phyloP scores from a whole-genome alignment of 768 basidiomycete species.

The Gloeostereum incarnatum region DNA sequence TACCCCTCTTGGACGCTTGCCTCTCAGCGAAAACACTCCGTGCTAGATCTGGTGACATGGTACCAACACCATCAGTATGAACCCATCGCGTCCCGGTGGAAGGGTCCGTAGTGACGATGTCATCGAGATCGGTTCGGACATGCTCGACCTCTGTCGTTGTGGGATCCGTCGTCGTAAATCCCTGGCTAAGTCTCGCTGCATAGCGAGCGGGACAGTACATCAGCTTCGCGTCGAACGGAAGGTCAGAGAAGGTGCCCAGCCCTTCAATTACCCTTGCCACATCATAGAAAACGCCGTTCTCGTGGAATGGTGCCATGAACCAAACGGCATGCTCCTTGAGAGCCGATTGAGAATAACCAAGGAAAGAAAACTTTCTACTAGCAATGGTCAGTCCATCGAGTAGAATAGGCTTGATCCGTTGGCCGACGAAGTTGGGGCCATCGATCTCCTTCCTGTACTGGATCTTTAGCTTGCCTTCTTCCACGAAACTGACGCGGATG shows the following conservation, averaged over 20 bases:
- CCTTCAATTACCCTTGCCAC: conserved; percentile 42
- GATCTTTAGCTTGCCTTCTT: conserved; percentile 45
- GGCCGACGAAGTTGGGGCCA: conserved; percentile 27
- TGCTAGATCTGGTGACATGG: conserved; percentile 46
- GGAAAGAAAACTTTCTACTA: conserved; percentile 45
- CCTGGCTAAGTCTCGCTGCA: conserved; percentile 64
- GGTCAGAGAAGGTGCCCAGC: conserved; percentile 43
- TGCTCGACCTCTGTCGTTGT: conserved; percentile 40
- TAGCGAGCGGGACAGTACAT: conserved; percentile 61
- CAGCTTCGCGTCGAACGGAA: conserved; percentile 33
- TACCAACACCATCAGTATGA: conserved; percentile 69
- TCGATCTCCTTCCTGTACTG: conserved; percentile 17
- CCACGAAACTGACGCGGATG: conserved; percentile 51
- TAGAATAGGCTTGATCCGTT: conserved; percentile 36
- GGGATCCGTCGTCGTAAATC: conserved; percentile 63
- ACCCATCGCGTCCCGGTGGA: conserved; percentile 13
- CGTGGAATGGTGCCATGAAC: conserved; percentile 51
- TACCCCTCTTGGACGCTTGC: neutral
- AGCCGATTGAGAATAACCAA: conserved; percentile 70
- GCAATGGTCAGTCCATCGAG: conserved; percentile 41
- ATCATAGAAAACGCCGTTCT: conserved; percentile 19
- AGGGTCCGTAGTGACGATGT: conserved; percentile 20
- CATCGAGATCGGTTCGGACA: conserved; percentile 23
- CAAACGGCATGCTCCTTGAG: conserved; percentile 59
- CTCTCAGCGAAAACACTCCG: conserved; percentile 13